phyloP scores from a whole-genome alignment of 352 stramenopile species.

The Labyrinthula sp. region DNA sequence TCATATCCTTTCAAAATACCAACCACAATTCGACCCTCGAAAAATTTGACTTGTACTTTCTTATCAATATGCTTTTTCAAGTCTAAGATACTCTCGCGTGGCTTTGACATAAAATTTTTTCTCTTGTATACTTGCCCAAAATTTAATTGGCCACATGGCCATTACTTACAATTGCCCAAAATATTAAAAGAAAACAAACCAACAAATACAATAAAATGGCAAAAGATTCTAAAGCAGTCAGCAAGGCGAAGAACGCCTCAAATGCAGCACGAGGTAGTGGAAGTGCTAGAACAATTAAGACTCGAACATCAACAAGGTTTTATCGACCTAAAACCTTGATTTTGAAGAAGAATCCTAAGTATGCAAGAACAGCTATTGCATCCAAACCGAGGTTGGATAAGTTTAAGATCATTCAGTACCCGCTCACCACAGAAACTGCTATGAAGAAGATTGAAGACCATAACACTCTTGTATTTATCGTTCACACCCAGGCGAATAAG shows the following conservation, averaged over 20 bases:
- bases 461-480: conserved; percentile 99
- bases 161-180: too few species aligned
- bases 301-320: conserved; percentile 77
- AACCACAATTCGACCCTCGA: conserved; percentile 43
- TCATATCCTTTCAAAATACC: conserved; percentile 81
- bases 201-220: too few species aligned
- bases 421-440: conserved; percentile 93
- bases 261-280: conserved; percentile 16
- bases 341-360: conserved; percentile 78
- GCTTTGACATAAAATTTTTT: too few species aligned
- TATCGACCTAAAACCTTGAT: conserved; percentile 94
- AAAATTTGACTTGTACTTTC: conserved; percentile 74
- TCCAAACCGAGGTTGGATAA: conserved; percentile 69
- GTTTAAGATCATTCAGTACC: conserved; percentile 97
- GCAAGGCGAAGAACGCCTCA: conserved; percentile 13
- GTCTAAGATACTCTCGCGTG: conserved; percentile 58
- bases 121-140: not conserved
- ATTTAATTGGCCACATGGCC: not conserved
- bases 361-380: conserved; percentile 71
- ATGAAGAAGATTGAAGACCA: conserved; percentile 99
- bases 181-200: too few species aligned
- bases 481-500: conserved; percentile 98
- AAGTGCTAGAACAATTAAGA: conserved; percentile 29
- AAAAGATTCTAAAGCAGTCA: not conserved
- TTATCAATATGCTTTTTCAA: conserved; percentile 79